A percentile compares a stretch with the other conserved stretches of the same genome.
These are phyloP conservation scores for Coleophoma cylindrospora DNA, from an alignment of 2,329 filamentous ascomycete species.

Conservation along the genomic window DNA sequence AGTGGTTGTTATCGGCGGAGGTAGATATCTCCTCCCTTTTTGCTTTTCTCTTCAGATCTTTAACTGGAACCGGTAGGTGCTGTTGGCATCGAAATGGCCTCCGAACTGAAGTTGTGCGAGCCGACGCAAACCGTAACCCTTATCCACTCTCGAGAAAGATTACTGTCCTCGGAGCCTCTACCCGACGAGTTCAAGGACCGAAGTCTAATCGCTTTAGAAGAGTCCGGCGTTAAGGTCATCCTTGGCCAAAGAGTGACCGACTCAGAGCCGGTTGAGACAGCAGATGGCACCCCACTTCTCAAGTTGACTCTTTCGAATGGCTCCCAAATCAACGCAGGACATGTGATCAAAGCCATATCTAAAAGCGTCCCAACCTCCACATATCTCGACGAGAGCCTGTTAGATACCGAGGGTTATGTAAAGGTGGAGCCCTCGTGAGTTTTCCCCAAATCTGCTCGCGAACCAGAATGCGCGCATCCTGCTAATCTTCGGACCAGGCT, in stretches of 20 bases:
- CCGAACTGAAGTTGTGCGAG: constrained; percentile 66
- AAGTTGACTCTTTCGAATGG: constrained; percentile 57
- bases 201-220: constrained; percentile 50
- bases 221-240: constrained; percentile 61
- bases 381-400: constrained; percentile 52
- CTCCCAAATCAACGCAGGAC: constrained; percentile 51
- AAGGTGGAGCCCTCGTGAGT: constrained; percentile 52
- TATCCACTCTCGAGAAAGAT: constrained; percentile 64
- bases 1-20: constrained; percentile 71
- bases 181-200: constrained; percentile 64
- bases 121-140: constrained; percentile 65
- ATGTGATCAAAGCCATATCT: constrained; percentile 67
- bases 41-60: not conserved
- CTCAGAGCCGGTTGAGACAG: constrained; percentile 38
- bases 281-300: constrained; percentile 34
- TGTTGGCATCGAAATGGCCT: constrained; percentile 78
- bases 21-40: constrained; percentile 23
- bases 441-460: not conserved
- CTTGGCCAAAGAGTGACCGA: constrained; percentile 53
- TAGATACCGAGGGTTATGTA: constrained; percentile 63
- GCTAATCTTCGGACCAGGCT: too few species aligned
- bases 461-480: too few species aligned
- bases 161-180: constrained; percentile 70
- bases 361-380: constrained; percentile 55
- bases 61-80: constrained; percentile 42